Base-by-base conservation (phyloP, 805 yeast genomes). In the Candida manassasensis region DNA sequence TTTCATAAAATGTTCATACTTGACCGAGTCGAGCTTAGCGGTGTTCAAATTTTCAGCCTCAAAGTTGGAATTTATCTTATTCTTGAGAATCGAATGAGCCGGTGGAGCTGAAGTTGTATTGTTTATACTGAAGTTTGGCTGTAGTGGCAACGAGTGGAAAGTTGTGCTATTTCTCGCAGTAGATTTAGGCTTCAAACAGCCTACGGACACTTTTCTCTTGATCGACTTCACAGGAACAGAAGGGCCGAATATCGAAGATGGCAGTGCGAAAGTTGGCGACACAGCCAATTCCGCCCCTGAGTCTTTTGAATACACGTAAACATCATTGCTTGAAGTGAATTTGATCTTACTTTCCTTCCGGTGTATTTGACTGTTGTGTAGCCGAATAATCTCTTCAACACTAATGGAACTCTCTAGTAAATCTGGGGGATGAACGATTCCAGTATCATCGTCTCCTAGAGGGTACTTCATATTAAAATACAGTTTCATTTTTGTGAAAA, bases 51-150 rank as follows among this genome's bases (percentile, higher is more conserved):
- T 31, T 32, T 59, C 66, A 15, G 35, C 25, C 11, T 45, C 49
- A 29, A 36, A 55, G 32, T 59, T 59, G 7, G 29, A 24, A 26
- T 59, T 59, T 3, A 40, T 32, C 36, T 47, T 51, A 29, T 43
- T 54, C 35, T 55, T 57, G 21, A 59, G 41, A 14, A 59, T 59
- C 7, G 65, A 53, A 25, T 37, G 37, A 12, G 6, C 15, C 8
- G 43, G 38, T n/a, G 8, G 19, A 13, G 16, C 9, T 11, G 27
- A n/a, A 24, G 12, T 24, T 7, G 15, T 31, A 19, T 17, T 32
- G 12, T 25, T 32, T 4, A 4, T 4, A 19, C 8, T 15, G n/a
- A 24, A n/a, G 9, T 14, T 22, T 12, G 15, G 22, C 19, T 10
- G 17, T 18, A 21, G 16, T 33, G 12, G 35, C 11, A 21, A 29